Conservation (phyloP, 805 yeast species). For the Candida ortonii region DNA sequence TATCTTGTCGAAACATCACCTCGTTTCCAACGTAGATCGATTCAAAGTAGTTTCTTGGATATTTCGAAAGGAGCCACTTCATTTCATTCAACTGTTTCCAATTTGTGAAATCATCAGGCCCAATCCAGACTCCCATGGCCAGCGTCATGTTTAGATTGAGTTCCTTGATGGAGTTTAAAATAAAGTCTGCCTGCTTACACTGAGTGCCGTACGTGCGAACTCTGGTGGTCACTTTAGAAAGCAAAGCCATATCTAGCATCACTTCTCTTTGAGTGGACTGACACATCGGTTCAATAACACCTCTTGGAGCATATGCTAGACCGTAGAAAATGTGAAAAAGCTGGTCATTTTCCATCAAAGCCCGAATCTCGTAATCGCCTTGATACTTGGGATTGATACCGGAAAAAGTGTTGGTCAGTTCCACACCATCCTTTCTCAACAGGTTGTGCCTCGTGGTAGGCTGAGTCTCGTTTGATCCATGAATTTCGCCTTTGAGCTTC, state of each 20-base stretch:
- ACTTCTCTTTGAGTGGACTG: slow-evolving; percentile 48
- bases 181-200: slow-evolving; percentile 52
- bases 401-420: slow-evolving; percentile 22
- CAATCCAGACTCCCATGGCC: slow-evolving; percentile 64
- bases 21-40: slow-evolving; percentile 62
- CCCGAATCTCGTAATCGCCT: slow-evolving; percentile 34
- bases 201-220: slow-evolving; percentile 60
- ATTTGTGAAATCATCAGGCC: slow-evolving; percentile 43
- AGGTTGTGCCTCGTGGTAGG: slow-evolving; percentile 1
- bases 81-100: slow-evolving; percentile 43
- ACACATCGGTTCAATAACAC: slow-evolving; percentile 51
- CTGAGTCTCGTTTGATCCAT: not conserved
- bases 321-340: slow-evolving; percentile 49
- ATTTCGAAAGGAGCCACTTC: slow-evolving; percentile 38
- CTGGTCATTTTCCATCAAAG: slow-evolving; percentile 35
- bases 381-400: slow-evolving; percentile 35
- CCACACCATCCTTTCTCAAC: not conserved
- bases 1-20: slow-evolving; percentile 53
- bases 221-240: slow-evolving; percentile 58
- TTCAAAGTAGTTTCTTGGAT: slow-evolving; percentile 47
- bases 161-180: slow-evolving; percentile 51
- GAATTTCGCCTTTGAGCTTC: not conserved
- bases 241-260: slow-evolving; percentile 50
- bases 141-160: slow-evolving; percentile 53
- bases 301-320: slow-evolving; percentile 56